Evolutionary conservation across 176 grass and related monocot species (phyloP).

Genomic region (Poa annua): DNA sequence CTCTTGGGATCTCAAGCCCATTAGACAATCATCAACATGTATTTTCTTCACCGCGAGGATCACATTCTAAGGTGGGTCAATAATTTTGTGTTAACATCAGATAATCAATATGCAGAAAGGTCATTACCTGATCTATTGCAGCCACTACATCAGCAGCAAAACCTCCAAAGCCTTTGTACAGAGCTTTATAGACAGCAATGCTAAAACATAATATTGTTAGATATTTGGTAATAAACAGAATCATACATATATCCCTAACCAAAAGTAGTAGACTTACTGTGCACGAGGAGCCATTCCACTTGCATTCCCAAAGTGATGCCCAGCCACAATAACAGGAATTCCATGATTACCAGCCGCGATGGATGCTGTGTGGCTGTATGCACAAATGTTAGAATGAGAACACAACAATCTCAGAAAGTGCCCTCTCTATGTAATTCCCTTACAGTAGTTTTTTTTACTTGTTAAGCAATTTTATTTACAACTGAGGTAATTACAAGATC

Average conservation of each 20-base stretch:
- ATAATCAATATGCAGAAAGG: slow-evolving; percentile 31
- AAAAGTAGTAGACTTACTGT: slow-evolving; percentile 68
- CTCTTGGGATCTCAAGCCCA: not conserved
- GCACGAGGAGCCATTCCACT: slow-evolving; percentile 99
- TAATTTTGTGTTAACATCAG: slow-evolving; percentile 7
- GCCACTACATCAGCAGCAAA: slow-evolving; percentile 99
- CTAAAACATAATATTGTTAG: slow-evolving; percentile 49
- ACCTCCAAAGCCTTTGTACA: slow-evolving; percentile 98
- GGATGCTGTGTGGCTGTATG: slow-evolving; percentile 87
- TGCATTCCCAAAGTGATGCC: slow-evolving; percentile 93
- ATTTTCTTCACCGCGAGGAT: not conserved
- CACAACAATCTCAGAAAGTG: not conserved
- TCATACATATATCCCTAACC: slow-evolving; percentile 2
- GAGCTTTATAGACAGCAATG: slow-evolving; percentile 98
- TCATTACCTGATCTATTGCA: slow-evolving; percentile 92
- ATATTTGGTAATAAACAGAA: slow-evolving; percentile 18
- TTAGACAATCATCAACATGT: slow-evolving; percentile 1
- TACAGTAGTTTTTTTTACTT: not conserved
- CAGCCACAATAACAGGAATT: slow-evolving; percentile 84
- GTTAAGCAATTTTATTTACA: not conserved
- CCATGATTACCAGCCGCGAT: slow-evolving; percentile 96
- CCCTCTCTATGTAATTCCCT: not conserved
- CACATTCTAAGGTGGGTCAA: not conserved
- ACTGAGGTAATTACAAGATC: not conserved
- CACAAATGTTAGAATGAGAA: slow-evolving; percentile 36